Evolutionary conservation across 148 eudicot species (phyloP), one percentile per base, ranked within the genome.

Genomic region (Vaccinium corymbosum): DNA sequence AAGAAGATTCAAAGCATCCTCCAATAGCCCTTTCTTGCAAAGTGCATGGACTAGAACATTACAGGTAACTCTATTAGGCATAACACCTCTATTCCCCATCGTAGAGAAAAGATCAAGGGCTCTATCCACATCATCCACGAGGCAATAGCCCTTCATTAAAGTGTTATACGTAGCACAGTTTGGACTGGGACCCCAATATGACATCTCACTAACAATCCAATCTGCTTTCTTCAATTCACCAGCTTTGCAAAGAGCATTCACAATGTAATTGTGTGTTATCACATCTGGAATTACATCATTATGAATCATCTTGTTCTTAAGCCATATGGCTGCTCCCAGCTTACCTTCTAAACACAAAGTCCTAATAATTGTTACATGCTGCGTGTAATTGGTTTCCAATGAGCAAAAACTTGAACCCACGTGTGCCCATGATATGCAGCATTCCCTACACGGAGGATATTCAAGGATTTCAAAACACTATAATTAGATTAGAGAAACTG

Each of bases 1-100:
- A 83, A 94, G 90, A 82, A 94, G 93, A 84, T 89, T 86, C 83
- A 78, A 88, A 78, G 92, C 95, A 76, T 89, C 87, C 82, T 88
- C 90, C 85, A 88, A 79, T 25, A 92, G 81, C 80, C 96, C 98
- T 90, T 91, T 89, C 85, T 90, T 89, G 87, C 96, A 92, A 81
- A 94, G 91, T 79, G 94, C 92, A 85, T 93, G 93, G 71, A 94
- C 91, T 72, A 94, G 91, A 81, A 93, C 91, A 87, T 92, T 93
- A 83, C 90, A 90, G 20, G 94, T 90, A 79, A 93, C 87, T 83
- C 80, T 90, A 81, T 94, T 91, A 81, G 98, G 96, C 73, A 76
- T 85, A 73, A 91, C 81, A 46, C 90, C 92, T 85, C 22, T 49
- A 71, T 77, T 81, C 66, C 84, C 72, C 96, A 94, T 93, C 76